These are phyloP conservation scores for Xylaria multiplex DNA, from an alignment of 2,329 filamentous ascomycete species.

Conservation along the genomic window DNA sequence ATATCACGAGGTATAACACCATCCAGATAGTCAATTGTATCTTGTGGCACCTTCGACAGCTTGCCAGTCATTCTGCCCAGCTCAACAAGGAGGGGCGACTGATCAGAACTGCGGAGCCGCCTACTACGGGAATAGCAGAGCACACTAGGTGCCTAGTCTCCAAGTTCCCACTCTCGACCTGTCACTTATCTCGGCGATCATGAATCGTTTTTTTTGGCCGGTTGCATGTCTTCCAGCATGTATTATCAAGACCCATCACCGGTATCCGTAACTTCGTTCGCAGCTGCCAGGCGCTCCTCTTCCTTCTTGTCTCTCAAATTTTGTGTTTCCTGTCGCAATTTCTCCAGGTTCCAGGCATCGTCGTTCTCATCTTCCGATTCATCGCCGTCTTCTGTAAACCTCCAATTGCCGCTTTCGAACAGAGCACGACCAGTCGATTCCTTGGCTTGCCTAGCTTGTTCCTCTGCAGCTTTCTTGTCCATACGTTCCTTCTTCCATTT, in stretches of 20 bases:
- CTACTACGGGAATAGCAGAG: constrained; percentile 28
- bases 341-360: constrained; percentile 80
- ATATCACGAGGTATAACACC: constrained; percentile 23
- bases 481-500: constrained; percentile 97
- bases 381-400: constrained; percentile 69
- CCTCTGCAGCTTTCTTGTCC: constrained; percentile 95
- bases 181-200: constrained; percentile 35
- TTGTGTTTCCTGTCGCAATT: constrained; percentile 86
- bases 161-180: constrained; percentile 31
- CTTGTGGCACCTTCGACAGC: constrained; percentile 25
- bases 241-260: constrained; percentile 53
- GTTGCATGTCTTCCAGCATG: constrained; percentile 20
- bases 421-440: constrained; percentile 94
- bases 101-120: constrained; percentile 29
- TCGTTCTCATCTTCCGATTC: constrained; percentile 67
- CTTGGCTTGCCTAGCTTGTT: constrained; percentile 88
- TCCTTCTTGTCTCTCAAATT: constrained; percentile 78
- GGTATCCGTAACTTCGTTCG: constrained; percentile 48
- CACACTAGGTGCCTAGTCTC: constrained; percentile 15
- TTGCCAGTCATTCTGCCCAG: constrained; percentile 36
- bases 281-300: constrained; percentile 68
- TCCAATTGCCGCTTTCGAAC: constrained; percentile 97
- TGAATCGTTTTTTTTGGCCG: constrained; percentile 2
- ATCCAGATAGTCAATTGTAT: constrained; percentile 30
- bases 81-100: constrained; percentile 36